Base-by-base conservation (phyloP, 768 basidiomycete genomes). In the Psilocybe cyanescens region DNA sequence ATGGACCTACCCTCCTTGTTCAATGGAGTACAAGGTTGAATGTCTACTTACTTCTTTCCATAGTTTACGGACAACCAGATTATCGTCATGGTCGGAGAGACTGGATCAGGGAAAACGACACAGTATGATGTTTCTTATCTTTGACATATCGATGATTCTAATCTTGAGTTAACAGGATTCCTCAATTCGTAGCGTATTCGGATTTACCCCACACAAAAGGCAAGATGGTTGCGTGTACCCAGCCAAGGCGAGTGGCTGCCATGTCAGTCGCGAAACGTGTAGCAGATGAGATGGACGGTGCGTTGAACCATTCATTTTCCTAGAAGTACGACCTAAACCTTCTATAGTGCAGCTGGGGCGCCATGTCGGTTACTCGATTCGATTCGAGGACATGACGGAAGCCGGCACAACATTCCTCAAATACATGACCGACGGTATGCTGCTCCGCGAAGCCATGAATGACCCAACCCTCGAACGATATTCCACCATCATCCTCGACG, bases 351-450 rank as follows among this genome's bases (percentile, higher is more conserved):
- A 88, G 74, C 88, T 99, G 1, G 97, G 97, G 33, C 89, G 92
- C 69, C 90, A 98, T 64, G 97, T 99, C 64, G 97, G 97, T 58
- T 99, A 99, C 76, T 94, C 94, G 3, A 98, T 98, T 70, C 94
- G 97, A 73, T 99, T 99, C 74, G 97, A 99, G 75, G 97, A 99
- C 73, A 91, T 95, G 92, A 91, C 97, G 46, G 85, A 93, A 67
- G 79, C 86, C 0, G 91, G 92, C 0, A 91, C 90, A 33, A 99
- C 97, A 0, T 97, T 99, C 76, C 82, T 99, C 65, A 98, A 97
- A 74, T 99, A 99, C 79, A 97, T 99, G 96, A 99, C 97, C 14
- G 97, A 99, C 68, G 97, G 97, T 85, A 97, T 98, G 95, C 88
- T 94, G 58, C 86, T 97, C n/a, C 89, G 95, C 17, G 95, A 97